A percentile compares a stretch with the other conserved stretches of the same genome.
Evolutionary conservation across 1,284 basidiomycete species (phyloP).

Genomic region (Pseudozyma pruni): DNA sequence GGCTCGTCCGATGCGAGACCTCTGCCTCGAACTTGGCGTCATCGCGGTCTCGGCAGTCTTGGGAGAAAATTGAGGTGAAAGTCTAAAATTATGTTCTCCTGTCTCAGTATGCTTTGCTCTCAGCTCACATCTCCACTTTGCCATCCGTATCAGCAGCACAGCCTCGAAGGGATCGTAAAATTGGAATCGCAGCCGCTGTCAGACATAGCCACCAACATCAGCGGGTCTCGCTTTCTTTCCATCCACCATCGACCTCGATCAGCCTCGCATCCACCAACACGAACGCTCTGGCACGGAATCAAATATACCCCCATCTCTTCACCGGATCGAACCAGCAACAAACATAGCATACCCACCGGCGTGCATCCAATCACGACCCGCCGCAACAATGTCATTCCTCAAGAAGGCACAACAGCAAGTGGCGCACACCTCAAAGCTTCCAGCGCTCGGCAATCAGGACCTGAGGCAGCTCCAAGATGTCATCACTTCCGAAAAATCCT

Average conservation of each 20-base stretch:
- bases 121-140: neutral
- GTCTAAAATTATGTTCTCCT: constrained; percentile 1
- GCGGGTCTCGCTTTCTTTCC: no score
- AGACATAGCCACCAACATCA: no score
- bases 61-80: neutral
- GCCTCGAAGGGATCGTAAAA: no score
- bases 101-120: neutral
- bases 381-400: constrained; percentile 65
- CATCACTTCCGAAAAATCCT: constrained; percentile 86
- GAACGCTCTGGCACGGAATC: constrained; percentile 8
- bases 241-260: constrained; percentile 2
- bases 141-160: no score
- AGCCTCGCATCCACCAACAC: no score
- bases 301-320: constrained; percentile 24
- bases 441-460: constrained; percentile 82
- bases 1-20: neutral
- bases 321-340: neutral
- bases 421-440: constrained; percentile 80
- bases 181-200: no score
- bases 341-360: no score
- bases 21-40: constrained; percentile 3
- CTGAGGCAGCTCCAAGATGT: constrained; percentile 84
- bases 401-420: constrained; percentile 69
- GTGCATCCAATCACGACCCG: no score
- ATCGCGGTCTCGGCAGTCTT: constrained; percentile 12